Evolutionary conservation across 768 basidiomycete species (phyloP).

Genomic region (Suillus alpinus): DNA sequence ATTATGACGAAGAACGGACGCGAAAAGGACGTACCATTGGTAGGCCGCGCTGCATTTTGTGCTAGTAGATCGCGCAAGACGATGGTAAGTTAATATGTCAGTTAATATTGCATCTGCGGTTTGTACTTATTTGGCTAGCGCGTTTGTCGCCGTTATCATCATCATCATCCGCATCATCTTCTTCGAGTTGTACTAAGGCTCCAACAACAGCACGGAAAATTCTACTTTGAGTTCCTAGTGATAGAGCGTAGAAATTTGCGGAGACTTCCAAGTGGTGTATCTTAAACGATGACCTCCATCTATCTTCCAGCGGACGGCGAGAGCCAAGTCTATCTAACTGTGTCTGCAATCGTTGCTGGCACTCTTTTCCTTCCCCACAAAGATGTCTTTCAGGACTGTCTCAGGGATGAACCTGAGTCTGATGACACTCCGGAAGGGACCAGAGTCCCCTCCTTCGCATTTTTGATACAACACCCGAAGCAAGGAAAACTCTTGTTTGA

Average conservation of each 20-base stretch:
- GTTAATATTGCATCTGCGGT: constrained; percentile 10
- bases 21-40: constrained; percentile 56
- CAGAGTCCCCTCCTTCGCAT: constrained; percentile 4
- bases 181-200: too few relatives aligned
- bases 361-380: not conserved
- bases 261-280: not conserved
- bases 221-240: not conserved
- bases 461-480: constrained; percentile 4
- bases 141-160: not conserved
- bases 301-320: constrained; percentile 2
- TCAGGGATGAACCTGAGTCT: not conserved
- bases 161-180: not conserved
- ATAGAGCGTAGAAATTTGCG: not conserved
- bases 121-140: constrained; percentile 20
- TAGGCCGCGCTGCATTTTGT: constrained; percentile 81
- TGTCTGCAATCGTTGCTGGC: constrained; percentile 3
- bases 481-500: constrained; percentile 7
- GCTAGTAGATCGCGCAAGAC: constrained; percentile 6
- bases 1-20: not conserved
- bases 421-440: not conserved
- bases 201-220: too few relatives aligned
- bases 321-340: not conserved
- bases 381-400: constrained; percentile 5
- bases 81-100: constrained; percentile 11
- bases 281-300: not conserved